A percentile compares a stretch with the other conserved stretches of the same genome.
Conservation (phyloP, 1,139 yeast genomes). For the Yamadazyma triangularis region DNA sequence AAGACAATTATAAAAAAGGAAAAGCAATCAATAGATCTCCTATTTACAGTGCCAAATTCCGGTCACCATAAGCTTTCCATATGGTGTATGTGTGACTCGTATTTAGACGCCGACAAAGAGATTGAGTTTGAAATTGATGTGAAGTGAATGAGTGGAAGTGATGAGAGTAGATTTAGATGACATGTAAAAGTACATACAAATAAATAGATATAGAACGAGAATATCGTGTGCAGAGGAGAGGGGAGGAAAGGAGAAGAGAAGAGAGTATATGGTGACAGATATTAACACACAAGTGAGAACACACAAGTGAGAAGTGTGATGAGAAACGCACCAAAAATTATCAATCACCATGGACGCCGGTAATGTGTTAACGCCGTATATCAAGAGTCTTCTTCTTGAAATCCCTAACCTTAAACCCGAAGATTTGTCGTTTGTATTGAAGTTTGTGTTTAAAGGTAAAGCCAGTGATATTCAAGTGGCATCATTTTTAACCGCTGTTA, state of each 20-base stretch:
- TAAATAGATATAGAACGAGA: too few species aligned
- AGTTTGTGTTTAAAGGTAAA: conserved; percentile 52
- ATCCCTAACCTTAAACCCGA: conserved; percentile 58
- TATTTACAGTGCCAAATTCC: conserved; percentile 52
- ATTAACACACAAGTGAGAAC: too few species aligned
- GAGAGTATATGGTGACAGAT: too few species aligned
- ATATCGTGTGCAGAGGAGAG: too few species aligned
- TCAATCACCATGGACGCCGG: too few species aligned
- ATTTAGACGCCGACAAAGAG: conserved; percentile 88
- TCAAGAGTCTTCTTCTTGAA: conserved; percentile 53
- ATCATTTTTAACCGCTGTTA: conserved; percentile 72
- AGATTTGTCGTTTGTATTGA: conserved; percentile 59
- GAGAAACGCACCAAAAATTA: too few species aligned
- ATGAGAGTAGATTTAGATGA: too few species aligned
- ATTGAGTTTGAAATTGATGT: conserved; percentile 24
- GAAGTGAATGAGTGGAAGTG: too few species aligned
- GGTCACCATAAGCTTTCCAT: conserved; percentile 62
- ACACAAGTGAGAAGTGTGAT: too few species aligned
- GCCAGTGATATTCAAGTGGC: conserved; percentile 72
- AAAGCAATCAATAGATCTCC: conserved; percentile 48
- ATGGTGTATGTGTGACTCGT: conserved; percentile 91
- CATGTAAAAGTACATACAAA: too few species aligned
- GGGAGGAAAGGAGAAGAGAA: too few species aligned
- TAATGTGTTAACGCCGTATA: conserved; percentile 53
- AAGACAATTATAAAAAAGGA: conserved; percentile 55